Evolutionary conservation across 306 rosid species (phyloP), one percentile per base, ranked within the genome.

Genomic region (Castanea crenata): DNA sequence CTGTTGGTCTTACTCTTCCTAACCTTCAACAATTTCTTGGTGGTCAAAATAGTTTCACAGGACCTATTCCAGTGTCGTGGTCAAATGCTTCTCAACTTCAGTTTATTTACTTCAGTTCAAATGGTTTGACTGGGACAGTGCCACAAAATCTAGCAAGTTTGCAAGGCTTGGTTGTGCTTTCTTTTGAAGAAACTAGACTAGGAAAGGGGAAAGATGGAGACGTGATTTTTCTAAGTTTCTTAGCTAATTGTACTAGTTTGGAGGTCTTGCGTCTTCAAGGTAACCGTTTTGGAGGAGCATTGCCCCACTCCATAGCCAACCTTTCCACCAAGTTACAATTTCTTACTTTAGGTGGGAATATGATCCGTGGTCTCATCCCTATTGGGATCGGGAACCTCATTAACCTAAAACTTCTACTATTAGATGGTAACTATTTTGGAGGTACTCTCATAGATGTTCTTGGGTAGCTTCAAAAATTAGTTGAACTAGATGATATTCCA

Each of bases 1-100:
- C 89, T 80, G 70, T 89, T 13, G 89, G 91, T 20, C 55, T 77
- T 15, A 86, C 83, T 67, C 89, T 89, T 62, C 88, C 85, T 35
- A 83, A 85, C 74, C 87, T 89, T 4, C 41, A 78, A 64, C 15
- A 51, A 9, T 89, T 87, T 79, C 79, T 62, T 8, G 89, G 87
- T 5, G 86, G 68, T 20, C 75, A 68, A 65, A 89, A 87, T 78
- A 55, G 56, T n/a, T 81, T 91, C 41, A 74, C 81, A 0, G 92
- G 93, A 5, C 56, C 51, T 44, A 63, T 89, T 78, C 97, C 91
- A 3, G 73, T n/a, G 16, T 89, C 93, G 1, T 41, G 83, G 35
- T 54, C 77, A 73, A 89, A 88, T 76, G 83, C 86, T 71, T 88
- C 93, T 12, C 63, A 38, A 51, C 88, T 91, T n/a, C 25, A 18